These are phyloP conservation scores for Trichomonascaceae sp. DNA, from an alignment of 1,139 yeast genomes.

Conservation along the genomic window DNA sequence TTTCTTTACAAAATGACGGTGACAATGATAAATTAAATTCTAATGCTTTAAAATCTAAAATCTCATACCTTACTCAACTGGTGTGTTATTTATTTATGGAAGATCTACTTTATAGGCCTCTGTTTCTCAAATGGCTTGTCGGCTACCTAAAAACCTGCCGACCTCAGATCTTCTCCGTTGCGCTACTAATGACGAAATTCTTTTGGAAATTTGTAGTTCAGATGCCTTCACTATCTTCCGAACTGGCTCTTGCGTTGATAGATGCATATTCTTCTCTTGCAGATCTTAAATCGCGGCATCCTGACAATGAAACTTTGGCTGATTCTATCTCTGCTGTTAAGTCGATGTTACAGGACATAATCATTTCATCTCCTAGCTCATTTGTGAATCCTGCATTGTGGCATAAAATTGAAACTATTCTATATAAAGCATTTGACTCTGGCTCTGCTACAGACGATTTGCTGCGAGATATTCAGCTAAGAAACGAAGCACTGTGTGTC, in stretches of 20 bases:
- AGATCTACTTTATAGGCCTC: constrained; percentile 54
- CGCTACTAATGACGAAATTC: constrained; percentile 53
- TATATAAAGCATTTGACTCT: constrained; percentile 37
- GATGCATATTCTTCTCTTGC: constrained; percentile 19
- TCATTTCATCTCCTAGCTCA: constrained; percentile 52
- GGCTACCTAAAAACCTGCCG: constrained; percentile 48
- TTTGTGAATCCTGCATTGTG: constrained; percentile 76
- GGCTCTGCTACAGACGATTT: constrained; percentile 23
- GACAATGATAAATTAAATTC: background rate
- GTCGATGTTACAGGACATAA: constrained; percentile 33
- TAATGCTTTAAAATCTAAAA: constrained; percentile 10
- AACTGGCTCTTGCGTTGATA: constrained; percentile 27
- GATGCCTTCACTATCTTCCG: constrained; percentile 37
- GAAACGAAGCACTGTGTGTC: constrained; percentile 29
- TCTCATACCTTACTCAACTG: constrained; percentile 49
- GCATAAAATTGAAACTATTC: constrained; percentile 52
- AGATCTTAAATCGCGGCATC: constrained; percentile 10
- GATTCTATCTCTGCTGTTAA: constrained; percentile 2
- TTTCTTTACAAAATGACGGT: constrained; percentile 4
- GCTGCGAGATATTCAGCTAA: constrained; percentile 28
- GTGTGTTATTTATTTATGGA: constrained; percentile 62
- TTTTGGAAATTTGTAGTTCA: constrained; percentile 61
- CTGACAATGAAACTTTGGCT: constrained; percentile 2
- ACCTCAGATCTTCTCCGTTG: constrained; percentile 43
- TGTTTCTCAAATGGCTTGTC: constrained; percentile 59